A percentile compares a stretch with the other conserved stretches of the same genome.
phyloP scores from a whole-genome alignment of 2,329 filamentous ascomycete species.

The Trichophyton equinum region DNA sequence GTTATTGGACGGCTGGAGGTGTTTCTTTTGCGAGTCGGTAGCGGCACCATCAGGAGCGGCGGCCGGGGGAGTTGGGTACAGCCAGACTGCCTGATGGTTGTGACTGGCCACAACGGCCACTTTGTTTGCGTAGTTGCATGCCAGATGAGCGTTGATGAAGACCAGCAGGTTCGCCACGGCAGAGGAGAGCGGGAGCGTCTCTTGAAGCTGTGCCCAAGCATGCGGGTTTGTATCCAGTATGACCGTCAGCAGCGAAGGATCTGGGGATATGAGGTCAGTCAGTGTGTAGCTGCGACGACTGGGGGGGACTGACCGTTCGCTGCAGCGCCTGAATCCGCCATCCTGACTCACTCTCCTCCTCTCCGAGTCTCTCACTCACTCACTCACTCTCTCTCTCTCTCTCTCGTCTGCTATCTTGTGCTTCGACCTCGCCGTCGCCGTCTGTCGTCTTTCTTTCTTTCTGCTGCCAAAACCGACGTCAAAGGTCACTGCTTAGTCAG shows the following conservation, averaged over 20 bases:
- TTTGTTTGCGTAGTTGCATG: constrained; percentile 85
- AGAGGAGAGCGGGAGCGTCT: constrained; percentile 64
- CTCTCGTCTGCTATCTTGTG: not conserved
- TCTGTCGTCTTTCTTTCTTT: not conserved
- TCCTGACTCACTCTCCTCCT: not conserved
- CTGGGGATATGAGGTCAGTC: constrained; percentile 18
- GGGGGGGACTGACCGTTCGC: not conserved
- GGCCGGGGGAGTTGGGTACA: constrained; percentile 56
- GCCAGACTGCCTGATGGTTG: constrained; percentile 71
- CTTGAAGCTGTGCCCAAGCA: constrained; percentile 70
- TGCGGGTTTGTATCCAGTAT: constrained; percentile 94
- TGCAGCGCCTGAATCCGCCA: not conserved
- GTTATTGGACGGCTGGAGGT: constrained; percentile 8
- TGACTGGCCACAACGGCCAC: constrained; percentile 87
- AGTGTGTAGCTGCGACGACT: not conserved
- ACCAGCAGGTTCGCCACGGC: constrained; percentile 82
- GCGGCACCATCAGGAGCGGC: not conserved
- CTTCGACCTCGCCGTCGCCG: not conserved
- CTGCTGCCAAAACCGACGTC: not conserved
- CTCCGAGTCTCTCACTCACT: too few relatives aligned
- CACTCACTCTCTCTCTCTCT: too few relatives aligned
- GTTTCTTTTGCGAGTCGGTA: constrained; percentile 1
- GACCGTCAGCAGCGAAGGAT: constrained; percentile 76
- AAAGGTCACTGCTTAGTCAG: not conserved
- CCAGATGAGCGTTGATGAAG: constrained; percentile 92